These are phyloP conservation scores for Lumnitzera littorea DNA, from an alignment of 345 rosid species.

Conservation along the genomic window DNA sequence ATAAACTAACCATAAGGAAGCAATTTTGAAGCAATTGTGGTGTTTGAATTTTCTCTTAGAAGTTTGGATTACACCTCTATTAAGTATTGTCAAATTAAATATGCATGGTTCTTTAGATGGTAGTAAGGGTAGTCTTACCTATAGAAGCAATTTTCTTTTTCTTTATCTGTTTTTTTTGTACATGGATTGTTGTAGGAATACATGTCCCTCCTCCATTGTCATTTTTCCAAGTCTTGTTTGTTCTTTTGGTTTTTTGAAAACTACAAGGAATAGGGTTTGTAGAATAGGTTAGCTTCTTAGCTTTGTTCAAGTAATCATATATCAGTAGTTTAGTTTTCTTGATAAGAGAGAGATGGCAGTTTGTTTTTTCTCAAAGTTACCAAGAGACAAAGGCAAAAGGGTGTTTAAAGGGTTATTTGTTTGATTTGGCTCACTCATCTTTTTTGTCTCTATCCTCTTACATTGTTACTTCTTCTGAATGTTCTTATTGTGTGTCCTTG, in stretches of 20 bases:
- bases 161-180: conserved; percentile 12
- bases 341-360: conserved; percentile 18
- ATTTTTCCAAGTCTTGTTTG: neutral
- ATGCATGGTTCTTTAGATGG: no score
- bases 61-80: no score
- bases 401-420: conserved; percentile 13
- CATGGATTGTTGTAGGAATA: conserved; percentile 48
- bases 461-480: neutral
- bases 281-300: no score
- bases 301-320: neutral
- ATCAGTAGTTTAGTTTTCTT: neutral
- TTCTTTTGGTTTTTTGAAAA: conserved; percentile 1
- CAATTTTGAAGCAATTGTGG: no score
- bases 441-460: conserved; percentile 12
- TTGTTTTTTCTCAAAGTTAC: conserved; percentile 2
- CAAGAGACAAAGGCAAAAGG: conserved; percentile 13
- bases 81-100: no score
- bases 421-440: conserved; percentile 4
- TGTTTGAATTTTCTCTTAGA: no score
- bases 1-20: no score
- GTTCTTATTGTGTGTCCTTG: neutral
- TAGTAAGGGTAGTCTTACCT: no score
- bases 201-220: conserved; percentile 12
- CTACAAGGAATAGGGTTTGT: no score
- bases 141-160: no score